Evolutionary conservation across 2,329 filamentous ascomycete genomes (phyloP), one percentile per base, ranked within the genome.

Genomic region (Paraconiothyrium sp.): DNA sequence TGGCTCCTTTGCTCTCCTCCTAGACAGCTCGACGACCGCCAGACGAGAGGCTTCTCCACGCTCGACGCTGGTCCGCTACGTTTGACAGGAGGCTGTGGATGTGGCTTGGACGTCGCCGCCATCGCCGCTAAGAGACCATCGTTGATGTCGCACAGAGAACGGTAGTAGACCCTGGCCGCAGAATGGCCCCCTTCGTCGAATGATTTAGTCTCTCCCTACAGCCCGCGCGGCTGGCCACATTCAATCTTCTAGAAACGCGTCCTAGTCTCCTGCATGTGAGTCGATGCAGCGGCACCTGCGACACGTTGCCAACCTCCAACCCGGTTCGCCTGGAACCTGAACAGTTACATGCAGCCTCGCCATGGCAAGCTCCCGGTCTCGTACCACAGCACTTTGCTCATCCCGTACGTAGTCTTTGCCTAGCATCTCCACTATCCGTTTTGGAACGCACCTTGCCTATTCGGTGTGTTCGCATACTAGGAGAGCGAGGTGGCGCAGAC

Each of bases 291-390:
- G 37, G 59, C 55, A 66, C 60, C 63, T 57, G 60, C 62, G 68
- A 68, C 68, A 68, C 63, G 50, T 66, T 62, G 20, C 37, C 56
- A 57, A 51, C 71, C 67, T 63, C 58, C 61, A 68, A 63, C 70
- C 73, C 60, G 72, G 71, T 74, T 70, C 71, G 71, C 64, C 67
- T 73, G 55, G 55, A 51, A 60, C 51, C 48, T 58, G 63, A 68
- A 64, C 65, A 62, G 70, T 70, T 68, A 67, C 70, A 73, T 69
- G 68, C 68, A 72, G 74, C 73, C 73, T 74, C 72, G 68, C 70
- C 69, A 68, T 69, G 66, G 59, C 64, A 63, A 60, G 60, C 64
- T 63, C 56, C 63, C 56, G 64, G 65, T 64, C 57, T 64, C 54
- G 52, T 69, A 60, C 61, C 59, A 59, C 66, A 67, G 63, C 64